Base-by-base conservation (phyloP, 2,329 filamentous ascomycete genomes). In the Diaporthe sp. region DNA sequence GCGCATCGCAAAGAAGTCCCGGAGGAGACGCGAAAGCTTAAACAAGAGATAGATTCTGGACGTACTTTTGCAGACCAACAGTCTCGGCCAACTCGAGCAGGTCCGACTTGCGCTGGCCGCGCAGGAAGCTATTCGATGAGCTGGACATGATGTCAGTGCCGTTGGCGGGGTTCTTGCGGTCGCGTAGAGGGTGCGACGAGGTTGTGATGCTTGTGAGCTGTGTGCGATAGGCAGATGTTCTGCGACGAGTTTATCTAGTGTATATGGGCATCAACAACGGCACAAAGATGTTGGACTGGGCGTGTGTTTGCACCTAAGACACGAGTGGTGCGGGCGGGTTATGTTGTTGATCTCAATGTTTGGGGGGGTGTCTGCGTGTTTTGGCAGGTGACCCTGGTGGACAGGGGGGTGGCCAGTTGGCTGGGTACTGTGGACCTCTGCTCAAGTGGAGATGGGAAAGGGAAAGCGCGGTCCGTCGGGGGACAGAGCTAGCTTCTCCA, bases 31-130 rank as follows among this genome's bases (percentile, higher is more conserved):
- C 69, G 31, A 49, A 73, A 77, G 70, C 46, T 70, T 65, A 61
- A 58, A 46, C 67, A 65, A 42, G 71, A 55, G n/a, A 62, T 19
- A 3, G 15, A 31, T 10, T 39, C 13, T 8, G 73, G 77, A 90
- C 92, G 81, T 91, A 97, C 95, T 94, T 90, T 82, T 91, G 89
- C 73, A 96, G 87, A 75, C 93, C 93, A 77, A 94, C 89, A 62
- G 88, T 86, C 78, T 94, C 90, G 76, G 95, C 94, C 77, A 97
- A 88, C 77, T 94, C 93, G 79, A 91, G 84, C 74, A 98, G 90
- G 78, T 96, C 94, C 80, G 88, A 89, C 89, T 98, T 98, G 87
- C 94, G 93, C 89, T 97, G 94, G 83, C 90, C 89, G 84, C 92
- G 90, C 82, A 98, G 89, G 91, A 94, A 98, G 79, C 92, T 91